Percentiles rank a stretch among this genome's conserved stretches.
Conservation (phyloP, 495 filamentous ascomycete genomes). For the Aspergillus avenaceus region DNA sequence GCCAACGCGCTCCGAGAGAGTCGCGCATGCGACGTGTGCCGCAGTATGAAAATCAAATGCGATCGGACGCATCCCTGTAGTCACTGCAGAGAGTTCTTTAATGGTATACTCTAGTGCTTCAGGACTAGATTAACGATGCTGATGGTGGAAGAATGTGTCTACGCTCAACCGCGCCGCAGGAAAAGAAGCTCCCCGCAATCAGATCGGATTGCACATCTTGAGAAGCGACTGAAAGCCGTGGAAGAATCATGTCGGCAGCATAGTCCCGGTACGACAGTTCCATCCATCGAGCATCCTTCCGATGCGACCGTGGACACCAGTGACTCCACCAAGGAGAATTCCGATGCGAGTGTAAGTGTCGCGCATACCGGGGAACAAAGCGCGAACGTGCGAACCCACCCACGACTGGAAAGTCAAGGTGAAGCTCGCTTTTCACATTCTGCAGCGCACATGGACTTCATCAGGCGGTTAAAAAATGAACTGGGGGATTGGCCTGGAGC, state of each 20-base stretch:
- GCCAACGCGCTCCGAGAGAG: not conserved
- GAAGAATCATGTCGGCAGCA: conserved; percentile 5
- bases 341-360: too few species aligned
- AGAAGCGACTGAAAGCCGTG: conserved; percentile 7
- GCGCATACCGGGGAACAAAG: not conserved
- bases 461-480: conserved; percentile 8
- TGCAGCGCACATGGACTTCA: conserved; percentile 4
- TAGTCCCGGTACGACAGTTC: not conserved
- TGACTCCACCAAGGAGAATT: not conserved
- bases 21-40: conserved; percentile 9
- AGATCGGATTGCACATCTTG: conserved; percentile 1
- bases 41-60: conserved; percentile 15
- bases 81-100: conserved; percentile 5
- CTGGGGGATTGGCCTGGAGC: conserved; percentile 5
- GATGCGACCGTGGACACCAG: not conserved
- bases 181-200: not conserved
- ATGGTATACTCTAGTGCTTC: not conserved
- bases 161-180: conserved; percentile 4
- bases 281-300: not conserved
- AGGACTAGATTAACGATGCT: not conserved
- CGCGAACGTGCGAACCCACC: not conserved
- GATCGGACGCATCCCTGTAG: conserved; percentile 4
- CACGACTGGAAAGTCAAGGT: not conserved
- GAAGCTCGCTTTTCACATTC: conserved; percentile 6
- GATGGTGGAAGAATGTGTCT: conserved; percentile 7